Evolutionary conservation across 768 basidiomycete genomes (phyloP), one percentile per base, ranked within the genome.

Genomic region (Podaxis sp.): DNA sequence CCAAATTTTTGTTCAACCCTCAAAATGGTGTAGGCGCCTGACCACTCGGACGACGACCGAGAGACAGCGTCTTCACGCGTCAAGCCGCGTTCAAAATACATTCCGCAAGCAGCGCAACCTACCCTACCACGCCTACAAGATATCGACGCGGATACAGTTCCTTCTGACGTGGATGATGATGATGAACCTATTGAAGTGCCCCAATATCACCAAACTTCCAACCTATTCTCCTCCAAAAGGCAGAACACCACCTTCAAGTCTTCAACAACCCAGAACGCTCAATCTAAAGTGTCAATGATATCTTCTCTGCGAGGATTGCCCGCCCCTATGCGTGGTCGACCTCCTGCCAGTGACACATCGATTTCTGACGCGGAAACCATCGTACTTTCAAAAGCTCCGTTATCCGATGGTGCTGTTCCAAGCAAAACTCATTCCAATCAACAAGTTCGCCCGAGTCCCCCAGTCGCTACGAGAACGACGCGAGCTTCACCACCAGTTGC

Each of bases 51-150:
- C 15, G 30, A 57, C 13, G 55, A 51, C n/a, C 39, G n/a, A 17
- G 61, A 49, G 40, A 56, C 44, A 46, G 54, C 17, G 46, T 63
- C 61, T 49, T 49, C 48, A 63, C 61, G 61, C 61, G 61, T 57
- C 61, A 63, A 63, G 39, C n/a, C 54, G 15, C 61, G 54, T 42
- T 57, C 55, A 52, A 57, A 57, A 33, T 22, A n/a, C 28, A 15
- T 52, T 40, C 17, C 54, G 15, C 30, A 26, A 19, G 9, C 13
- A 22, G n/a, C 17, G 4, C 24, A 26, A n/a, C 8, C 55, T 39
- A 15, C 30, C 11, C 38, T 48, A 42, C 54, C 39, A n/a, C 54
- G 36, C 8, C 22, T 63, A 39, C 61, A 51, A 30, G 61, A 63
- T 15, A 57, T 63, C 26, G 53, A 63, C 48, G 54, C 61, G 61